Conservation (phyloP, 2,329 filamentous ascomycete genomes). For the Neobulgaria alba region DNA sequence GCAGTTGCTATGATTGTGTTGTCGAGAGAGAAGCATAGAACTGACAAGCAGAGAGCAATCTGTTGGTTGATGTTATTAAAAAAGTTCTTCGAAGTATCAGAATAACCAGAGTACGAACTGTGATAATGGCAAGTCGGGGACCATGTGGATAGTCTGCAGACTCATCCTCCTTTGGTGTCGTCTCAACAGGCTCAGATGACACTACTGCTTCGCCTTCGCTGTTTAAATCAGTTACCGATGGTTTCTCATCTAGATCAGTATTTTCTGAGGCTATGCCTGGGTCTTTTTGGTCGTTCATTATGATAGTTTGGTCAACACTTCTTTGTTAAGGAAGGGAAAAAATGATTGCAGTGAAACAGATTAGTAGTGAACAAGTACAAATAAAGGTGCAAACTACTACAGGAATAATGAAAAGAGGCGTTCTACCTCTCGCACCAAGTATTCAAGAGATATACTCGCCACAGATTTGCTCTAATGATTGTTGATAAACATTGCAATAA, state of each 20-base stretch:
- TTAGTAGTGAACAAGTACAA: not conserved
- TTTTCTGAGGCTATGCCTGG: not conserved
- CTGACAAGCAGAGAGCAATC: not conserved
- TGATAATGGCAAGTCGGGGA: constrained; percentile 1
- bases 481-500: not conserved
- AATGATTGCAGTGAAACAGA: not conserved
- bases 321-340: not conserved
- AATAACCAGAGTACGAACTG: constrained; percentile 1
- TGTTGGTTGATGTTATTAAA: not conserved
- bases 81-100: constrained; percentile 1
- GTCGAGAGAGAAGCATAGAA: too few relatives aligned
- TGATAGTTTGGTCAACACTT: not conserved
- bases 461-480: not conserved
- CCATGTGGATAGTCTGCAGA: not conserved
- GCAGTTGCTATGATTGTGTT: constrained; percentile 42
- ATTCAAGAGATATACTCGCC: not conserved
- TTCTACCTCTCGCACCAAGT: not conserved
- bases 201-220: not conserved
- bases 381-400: not conserved
- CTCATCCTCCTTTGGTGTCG: not conserved
- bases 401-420: not conserved
- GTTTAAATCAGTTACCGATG: not conserved
- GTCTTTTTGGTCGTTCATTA: not conserved
- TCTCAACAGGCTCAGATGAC: not conserved
- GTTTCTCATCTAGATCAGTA: not conserved